Evolutionary conservation across 2,329 filamentous ascomycete species (phyloP).

Genomic region (Colletotrichum aenigma): DNA sequence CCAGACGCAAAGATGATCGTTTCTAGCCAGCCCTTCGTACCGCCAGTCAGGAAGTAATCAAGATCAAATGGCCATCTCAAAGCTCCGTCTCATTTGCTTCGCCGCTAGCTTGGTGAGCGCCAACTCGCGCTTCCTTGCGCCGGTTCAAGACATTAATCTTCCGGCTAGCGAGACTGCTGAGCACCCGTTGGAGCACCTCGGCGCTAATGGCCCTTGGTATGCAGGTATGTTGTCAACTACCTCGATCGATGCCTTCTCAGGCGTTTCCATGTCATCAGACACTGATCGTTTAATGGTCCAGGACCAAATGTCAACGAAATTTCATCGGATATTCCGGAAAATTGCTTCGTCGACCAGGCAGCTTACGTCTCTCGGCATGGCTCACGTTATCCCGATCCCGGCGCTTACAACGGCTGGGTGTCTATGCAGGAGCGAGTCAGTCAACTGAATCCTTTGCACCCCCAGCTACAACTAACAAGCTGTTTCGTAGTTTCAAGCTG

Average conservation of each 20-base stretch:
- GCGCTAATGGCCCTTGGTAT: constrained; percentile 59
- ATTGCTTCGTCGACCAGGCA: constrained; percentile 64
- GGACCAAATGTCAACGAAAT: constrained; percentile 62
- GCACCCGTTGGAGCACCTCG: constrained; percentile 51
- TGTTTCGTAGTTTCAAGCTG: constrained; percentile 50
- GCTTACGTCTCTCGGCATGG: constrained; percentile 66
- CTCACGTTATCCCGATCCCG: constrained; percentile 64
- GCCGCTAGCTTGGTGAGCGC: neutral
- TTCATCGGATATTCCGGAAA: constrained; percentile 55
- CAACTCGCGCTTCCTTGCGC: constrained; percentile 20
- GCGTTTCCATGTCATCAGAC: neutral
- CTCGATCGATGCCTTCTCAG: neutral
- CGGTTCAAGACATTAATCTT: constrained; percentile 28
- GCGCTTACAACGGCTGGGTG: constrained; percentile 64
- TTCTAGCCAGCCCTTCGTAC: neutral
- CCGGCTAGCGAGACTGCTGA: constrained; percentile 31
- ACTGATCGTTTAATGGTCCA: constrained; percentile 22
- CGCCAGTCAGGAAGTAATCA: neutral
- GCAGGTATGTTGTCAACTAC: constrained; percentile 37
- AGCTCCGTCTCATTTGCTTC: constrained; percentile 1
- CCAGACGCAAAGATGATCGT: neutral
- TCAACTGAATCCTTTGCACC: neutral
- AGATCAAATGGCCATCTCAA: neutral
- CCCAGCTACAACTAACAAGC: neutral
- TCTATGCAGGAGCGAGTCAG: constrained; percentile 47